Evolutionary conservation across 306 rosid genomes (phyloP).

Genomic region (Quercus alba): DNA sequence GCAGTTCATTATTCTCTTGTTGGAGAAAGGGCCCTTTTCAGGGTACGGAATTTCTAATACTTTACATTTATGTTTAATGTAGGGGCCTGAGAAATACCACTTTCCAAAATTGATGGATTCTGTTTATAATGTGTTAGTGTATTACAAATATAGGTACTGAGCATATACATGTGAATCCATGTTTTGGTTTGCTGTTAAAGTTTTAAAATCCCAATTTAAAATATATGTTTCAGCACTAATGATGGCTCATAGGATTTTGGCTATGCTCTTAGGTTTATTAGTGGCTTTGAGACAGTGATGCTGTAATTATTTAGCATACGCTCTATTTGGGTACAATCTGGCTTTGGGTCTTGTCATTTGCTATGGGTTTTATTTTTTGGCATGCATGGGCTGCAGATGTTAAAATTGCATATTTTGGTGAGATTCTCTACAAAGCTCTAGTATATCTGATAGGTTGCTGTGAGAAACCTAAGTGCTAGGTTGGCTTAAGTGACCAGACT

Average conservation of each 20-base stretch:
- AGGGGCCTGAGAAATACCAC: not conserved
- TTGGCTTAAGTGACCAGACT: not conserved
- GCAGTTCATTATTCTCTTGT: constrained; percentile 81
- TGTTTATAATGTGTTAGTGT: not conserved
- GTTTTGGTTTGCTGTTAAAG: not conserved
- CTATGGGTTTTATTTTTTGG: not conserved
- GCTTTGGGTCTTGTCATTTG: not conserved
- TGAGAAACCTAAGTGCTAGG: constrained; percentile 6
- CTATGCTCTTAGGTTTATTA: not conserved
- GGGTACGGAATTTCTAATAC: constrained; percentile 45
- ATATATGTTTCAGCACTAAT: not conserved
- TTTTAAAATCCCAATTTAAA: not conserved
- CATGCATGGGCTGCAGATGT: constrained; percentile 3
- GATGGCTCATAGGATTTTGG: not conserved
- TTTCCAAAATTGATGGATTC: not conserved
- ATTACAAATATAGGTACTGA: not conserved
- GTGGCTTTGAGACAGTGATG: not conserved
- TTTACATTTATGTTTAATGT: constrained; percentile 2
- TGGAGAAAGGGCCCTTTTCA: constrained; percentile 91
- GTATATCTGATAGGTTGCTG: constrained; percentile 14
- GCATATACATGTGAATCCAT: not conserved
- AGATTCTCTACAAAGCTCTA: not conserved
- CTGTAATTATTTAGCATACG: not conserved
- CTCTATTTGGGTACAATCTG: not conserved
- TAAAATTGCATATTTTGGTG: constrained; percentile 4